These are phyloP conservation scores for Wickerhamiella sergipiensis DNA, from an alignment of 805 yeast genomes.

Conservation along the genomic window DNA sequence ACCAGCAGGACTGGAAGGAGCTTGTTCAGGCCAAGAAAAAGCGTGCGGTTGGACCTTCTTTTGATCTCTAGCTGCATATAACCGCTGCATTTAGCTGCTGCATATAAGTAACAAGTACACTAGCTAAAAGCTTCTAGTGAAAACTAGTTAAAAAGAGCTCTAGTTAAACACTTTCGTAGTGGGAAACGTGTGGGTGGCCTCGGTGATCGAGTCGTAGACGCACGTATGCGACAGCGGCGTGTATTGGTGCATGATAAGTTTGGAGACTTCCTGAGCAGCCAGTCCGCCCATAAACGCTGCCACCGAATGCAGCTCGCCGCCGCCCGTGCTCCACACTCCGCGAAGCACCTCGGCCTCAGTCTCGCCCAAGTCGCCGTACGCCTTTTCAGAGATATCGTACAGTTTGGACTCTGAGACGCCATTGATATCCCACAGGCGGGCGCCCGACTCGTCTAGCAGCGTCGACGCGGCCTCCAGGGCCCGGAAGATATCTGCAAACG, in stretches of 20 bases:
- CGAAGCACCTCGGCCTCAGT: not conserved
- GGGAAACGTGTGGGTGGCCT: conserved; percentile 1
- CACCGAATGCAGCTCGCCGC: conserved; percentile 40
- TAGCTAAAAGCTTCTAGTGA: no score
- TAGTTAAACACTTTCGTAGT: not conserved
- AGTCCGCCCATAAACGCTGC: conserved; percentile 71
- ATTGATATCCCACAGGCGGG: not conserved
- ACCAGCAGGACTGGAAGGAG: conserved; percentile 78
- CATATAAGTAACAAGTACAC: no score
- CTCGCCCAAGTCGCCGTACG: not conserved
- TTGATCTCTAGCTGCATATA: conserved; percentile 36
- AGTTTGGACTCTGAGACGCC: not conserved
- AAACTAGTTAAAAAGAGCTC: no score
- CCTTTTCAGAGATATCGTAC: not conserved
- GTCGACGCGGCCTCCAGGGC: not conserved
- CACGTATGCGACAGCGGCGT: conserved; percentile 59
- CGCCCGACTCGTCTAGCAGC: not conserved
- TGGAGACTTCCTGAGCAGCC: conserved; percentile 72
- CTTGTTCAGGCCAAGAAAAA: conserved; percentile 51
- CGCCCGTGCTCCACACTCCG: conserved; percentile 22
- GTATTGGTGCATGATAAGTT: conserved; percentile 64
- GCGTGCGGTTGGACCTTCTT: conserved; percentile 36
- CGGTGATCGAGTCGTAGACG: conserved; percentile 54
- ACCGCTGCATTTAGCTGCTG: no score
- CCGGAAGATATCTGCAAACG: conserved; percentile 15